Base-by-base conservation (phyloP, 805 yeast genomes). In the Saturnispora ahearnii region DNA sequence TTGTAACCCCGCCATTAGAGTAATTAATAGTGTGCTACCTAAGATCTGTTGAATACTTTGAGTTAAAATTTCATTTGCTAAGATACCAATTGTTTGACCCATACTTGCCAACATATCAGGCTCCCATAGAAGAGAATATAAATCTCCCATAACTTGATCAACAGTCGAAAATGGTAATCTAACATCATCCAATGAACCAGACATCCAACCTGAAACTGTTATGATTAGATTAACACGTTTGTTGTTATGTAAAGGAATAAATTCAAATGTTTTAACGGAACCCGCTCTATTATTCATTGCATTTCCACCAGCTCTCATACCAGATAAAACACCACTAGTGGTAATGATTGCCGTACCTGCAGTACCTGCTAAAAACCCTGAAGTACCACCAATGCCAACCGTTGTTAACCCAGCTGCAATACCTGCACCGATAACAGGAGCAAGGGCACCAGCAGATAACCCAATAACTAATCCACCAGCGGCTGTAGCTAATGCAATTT, bases 401-500 rank as follows among this genome's bases (percentile, higher is more conserved):
- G 99, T 93, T 1, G 97, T 83, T 38, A 93, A 72, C 13, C 98
- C 99, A 3, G 98, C 98, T 2, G 98, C 99, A 29, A 93, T 62
- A 60, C 99, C 99, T 1, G 98, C 98, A 46, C 98, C 98, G 60
- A 93, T 95, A 2, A 95, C 96, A 0, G 99, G 99, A 0, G 99
- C 99, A 42, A 93, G 69, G 41, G 93, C 67, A 6, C 99, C 99
- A 8, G 96, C 98, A 53, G 96, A 87, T 18, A 93, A 71, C 2
- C 99, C 99, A 51, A 93, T 78, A 1, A 93, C 96, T 22, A 93
- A 70, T 1, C 96, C 90, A 2, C 99, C 99, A 29, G 98, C 98
- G 13, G 90, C 74, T 7, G 98, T 93, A 0, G 99, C 99, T 45
- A 93, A 69, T 0, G 98, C 99, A 54, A 93, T 86, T 60, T 87